Conservation (phyloP, 2,329 filamentous ascomycete species). For the Ilyonectria robusta region DNA sequence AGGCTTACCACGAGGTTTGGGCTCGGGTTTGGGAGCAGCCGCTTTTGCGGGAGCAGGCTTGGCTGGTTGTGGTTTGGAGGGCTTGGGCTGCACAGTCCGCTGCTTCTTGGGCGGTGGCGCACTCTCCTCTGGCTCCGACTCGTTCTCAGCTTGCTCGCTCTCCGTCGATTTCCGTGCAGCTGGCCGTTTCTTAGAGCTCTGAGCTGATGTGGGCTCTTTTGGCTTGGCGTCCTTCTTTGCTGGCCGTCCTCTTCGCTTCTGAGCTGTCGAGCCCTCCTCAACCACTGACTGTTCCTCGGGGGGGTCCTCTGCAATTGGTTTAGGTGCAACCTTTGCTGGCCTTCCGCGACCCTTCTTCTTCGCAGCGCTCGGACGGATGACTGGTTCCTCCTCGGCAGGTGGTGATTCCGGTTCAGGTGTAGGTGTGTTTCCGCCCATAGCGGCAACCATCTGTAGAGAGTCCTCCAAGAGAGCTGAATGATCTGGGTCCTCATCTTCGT, state of each 20-base stretch:
- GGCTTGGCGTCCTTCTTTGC: conserved; percentile 28
- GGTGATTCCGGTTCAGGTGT: conserved; percentile 33
- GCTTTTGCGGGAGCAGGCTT: conserved; percentile 38
- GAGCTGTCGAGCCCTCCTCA: conserved; percentile 14
- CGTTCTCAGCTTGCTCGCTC: conserved; percentile 37
- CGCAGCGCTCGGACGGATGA: conserved; percentile 23
- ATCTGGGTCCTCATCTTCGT: not conserved
- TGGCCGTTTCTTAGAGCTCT: conserved; percentile 37
- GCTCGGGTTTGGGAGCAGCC: conserved; percentile 37
- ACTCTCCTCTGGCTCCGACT: conserved; percentile 44
- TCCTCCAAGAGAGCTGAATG: conserved; percentile 54
- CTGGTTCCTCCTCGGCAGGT: conserved; percentile 19
- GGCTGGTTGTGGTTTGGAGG: conserved; percentile 41
- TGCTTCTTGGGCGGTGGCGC: conserved; percentile 46
- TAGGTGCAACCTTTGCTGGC: conserved; percentile 36
- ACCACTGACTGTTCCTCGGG: conserved; percentile 29
- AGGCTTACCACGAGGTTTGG: conserved; percentile 45
- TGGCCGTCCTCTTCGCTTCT: conserved; percentile 32
- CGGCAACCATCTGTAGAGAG: conserved; percentile 60
- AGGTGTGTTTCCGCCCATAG: conserved; percentile 45
- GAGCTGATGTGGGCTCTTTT: conserved; percentile 33
- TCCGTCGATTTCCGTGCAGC: conserved; percentile 20
- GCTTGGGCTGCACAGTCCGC: conserved; percentile 43
- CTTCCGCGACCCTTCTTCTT: conserved; percentile 41
- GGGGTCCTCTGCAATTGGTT: conserved; percentile 29